Evolutionary conservation across 495 filamentous ascomycete genomes (phyloP).

Genomic region (Coniosporium apollinis): DNA sequence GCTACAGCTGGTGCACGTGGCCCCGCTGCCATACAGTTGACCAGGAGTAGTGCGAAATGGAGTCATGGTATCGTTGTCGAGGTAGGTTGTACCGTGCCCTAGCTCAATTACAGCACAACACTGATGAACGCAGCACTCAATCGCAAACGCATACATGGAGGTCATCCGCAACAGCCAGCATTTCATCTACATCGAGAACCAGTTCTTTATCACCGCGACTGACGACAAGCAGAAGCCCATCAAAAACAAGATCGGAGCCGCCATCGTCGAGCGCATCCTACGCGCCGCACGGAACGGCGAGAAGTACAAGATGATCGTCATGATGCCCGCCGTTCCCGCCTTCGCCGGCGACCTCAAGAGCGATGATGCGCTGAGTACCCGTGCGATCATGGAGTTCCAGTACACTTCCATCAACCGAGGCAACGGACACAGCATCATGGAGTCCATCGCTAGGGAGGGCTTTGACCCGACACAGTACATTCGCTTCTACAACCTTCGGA

Average conservation of each 20-base stretch:
- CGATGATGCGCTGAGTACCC: constrained; percentile 65
- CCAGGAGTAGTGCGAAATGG: constrained; percentile 57
- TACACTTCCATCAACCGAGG: constrained; percentile 83
- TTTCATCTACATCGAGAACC: constrained; percentile 91
- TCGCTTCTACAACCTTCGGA: constrained; percentile 87
- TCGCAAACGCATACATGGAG: constrained; percentile 74
- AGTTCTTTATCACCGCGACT: constrained; percentile 95
- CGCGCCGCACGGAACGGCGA: constrained; percentile 54
- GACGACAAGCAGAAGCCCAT: constrained; percentile 59
- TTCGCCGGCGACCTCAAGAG: constrained; percentile 79
- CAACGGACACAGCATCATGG: constrained; percentile 72
- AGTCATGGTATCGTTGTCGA: constrained; percentile 45
- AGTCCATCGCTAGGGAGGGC: constrained; percentile 51
- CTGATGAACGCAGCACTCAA: constrained; percentile 46
- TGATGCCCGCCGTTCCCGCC: constrained; percentile 76
- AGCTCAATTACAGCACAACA: not conserved
- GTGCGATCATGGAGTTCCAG: constrained; percentile 94
- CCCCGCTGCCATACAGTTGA: too few relatives aligned
- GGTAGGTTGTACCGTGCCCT: constrained; percentile 5
- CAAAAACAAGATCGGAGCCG: constrained; percentile 70
- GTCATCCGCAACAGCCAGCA: constrained; percentile 66
- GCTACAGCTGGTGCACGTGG: too few relatives aligned
- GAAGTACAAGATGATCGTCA: constrained; percentile 68
- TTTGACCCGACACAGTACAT: constrained; percentile 68
- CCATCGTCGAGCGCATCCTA: constrained; percentile 76